These are phyloP conservation scores for Fusarium praegraminearum DNA, from an alignment of 2,329 filamentous ascomycete species.

Conservation along the genomic window DNA sequence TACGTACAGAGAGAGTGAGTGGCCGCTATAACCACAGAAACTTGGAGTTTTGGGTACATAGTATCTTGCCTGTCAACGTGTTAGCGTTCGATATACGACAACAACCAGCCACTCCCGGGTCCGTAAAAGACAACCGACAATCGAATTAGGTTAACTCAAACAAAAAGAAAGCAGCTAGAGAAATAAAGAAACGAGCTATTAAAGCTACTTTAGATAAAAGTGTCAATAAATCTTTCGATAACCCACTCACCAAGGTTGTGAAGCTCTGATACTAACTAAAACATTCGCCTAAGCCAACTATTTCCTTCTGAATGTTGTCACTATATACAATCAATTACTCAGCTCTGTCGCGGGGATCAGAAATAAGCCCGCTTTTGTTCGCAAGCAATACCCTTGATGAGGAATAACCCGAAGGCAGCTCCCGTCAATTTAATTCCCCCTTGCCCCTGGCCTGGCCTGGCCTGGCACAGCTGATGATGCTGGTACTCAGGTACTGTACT, in stretches of 20 bases:
- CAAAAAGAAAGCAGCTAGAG: conserved; percentile 1
- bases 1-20: neutral
- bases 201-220: conserved; percentile 15
- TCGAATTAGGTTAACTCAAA: neutral
- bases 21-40: neutral
- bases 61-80: conserved; percentile 4
- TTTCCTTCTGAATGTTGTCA: conserved; percentile 1
- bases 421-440: conserved; percentile 18
- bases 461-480: neutral
- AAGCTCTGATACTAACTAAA: conserved; percentile 23
- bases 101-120: conserved; percentile 35
- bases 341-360: conserved; percentile 6
- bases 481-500: neutral
- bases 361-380: conserved; percentile 28
- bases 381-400: conserved; percentile 39
- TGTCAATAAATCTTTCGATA: conserved; percentile 22
- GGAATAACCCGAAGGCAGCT: conserved; percentile 29
- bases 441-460: conserved; percentile 10
- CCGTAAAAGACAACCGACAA: neutral
- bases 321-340: neutral
- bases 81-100: conserved; percentile 28
- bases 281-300: conserved; percentile 11
- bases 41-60: neutral
- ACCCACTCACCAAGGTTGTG: conserved; percentile 13
- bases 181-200: neutral